Base-by-base conservation (phyloP, 495 filamentous ascomycete genomes). In the Xylaria venustula region DNA sequence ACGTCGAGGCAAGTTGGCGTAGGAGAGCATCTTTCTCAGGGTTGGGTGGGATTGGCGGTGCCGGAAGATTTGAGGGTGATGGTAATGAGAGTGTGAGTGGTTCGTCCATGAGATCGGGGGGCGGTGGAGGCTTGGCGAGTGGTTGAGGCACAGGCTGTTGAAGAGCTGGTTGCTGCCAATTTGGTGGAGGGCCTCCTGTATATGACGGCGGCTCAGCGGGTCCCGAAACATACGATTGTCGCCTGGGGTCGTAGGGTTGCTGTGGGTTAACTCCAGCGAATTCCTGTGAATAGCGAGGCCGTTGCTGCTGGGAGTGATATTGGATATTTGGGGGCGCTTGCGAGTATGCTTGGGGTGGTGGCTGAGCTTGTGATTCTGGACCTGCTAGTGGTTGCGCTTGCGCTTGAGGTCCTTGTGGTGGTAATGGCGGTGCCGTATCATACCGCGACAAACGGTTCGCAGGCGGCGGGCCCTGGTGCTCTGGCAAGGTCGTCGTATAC, bases 21-120 rank as follows among this genome's bases (percentile, higher is more conserved):
- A 96, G 83, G 23, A 98, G 85, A 34, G 87, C 86, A 71, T 97
- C 92, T 70, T 97, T 98, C 76, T 98, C 92, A 7, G 94, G 94
- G 71, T 98, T 98, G 1, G 92, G 93, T 1, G 94, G 94, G 52
- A 96, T 90, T 11, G 93, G 93, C 0, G 93, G 93, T 0, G 90
- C 85, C 7, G 81, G 73, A 37, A 77, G 62, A 32, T 70, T 66
- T 11, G 75, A 70, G 46, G 84, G 74, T 9, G 85, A 73, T 11
- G 90, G 87, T 32, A 92, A 81, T 49, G 88, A 74, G 19, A 91
- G 57, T 78, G 86, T 59, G 77, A 91, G 63, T 82, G 89, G 69
- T 83, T 88, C 73, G 65, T 84, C 79, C 67, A 84, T 72, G 49
- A 96, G 81, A 67, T 96, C 87, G 0, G 81, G 81, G 1, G 85